phyloP scores from a whole-genome alignment of 2,329 filamentous ascomycete genomes.

The Penicillium corylophilum region DNA sequence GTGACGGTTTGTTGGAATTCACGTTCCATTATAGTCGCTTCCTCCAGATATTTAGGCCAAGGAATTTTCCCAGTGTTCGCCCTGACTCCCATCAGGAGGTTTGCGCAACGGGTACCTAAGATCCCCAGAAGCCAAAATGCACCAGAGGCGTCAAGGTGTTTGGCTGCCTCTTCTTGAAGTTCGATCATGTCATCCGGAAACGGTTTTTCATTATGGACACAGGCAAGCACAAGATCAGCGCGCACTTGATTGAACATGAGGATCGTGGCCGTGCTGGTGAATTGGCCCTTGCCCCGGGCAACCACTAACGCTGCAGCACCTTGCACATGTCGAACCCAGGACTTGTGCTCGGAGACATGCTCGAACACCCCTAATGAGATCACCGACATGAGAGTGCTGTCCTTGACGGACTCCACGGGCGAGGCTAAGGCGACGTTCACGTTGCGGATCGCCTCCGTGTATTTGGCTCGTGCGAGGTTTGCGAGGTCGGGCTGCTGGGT shows the following conservation, averaged over 20 bases:
- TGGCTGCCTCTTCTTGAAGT: constrained; percentile 22
- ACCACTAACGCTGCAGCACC: constrained; percentile 26
- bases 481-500: constrained; percentile 19
- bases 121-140: constrained; percentile 20
- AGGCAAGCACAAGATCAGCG: constrained; percentile 21
- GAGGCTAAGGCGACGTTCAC: constrained; percentile 24
- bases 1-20: constrained; percentile 5
- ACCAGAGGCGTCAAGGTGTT: constrained; percentile 8
- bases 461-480: constrained; percentile 23
- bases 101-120: constrained; percentile 13
- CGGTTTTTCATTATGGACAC: constrained; percentile 12
- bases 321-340: constrained; percentile 25
- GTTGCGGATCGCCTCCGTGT: constrained; percentile 22
- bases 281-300: constrained; percentile 24
- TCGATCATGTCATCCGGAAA: constrained; percentile 18
- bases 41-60: constrained; percentile 12
- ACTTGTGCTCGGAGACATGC: constrained; percentile 20
- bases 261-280: constrained; percentile 13
- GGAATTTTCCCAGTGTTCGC: background rate
- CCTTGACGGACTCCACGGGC: constrained; percentile 22
- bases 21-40: constrained; percentile 9
- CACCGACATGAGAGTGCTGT: constrained; percentile 28
- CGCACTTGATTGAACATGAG: constrained; percentile 29
- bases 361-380: constrained; percentile 31
- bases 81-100: constrained; percentile 3